Conservation (phyloP, 305 asterid genomes). For the Solanum hybrid region DNA sequence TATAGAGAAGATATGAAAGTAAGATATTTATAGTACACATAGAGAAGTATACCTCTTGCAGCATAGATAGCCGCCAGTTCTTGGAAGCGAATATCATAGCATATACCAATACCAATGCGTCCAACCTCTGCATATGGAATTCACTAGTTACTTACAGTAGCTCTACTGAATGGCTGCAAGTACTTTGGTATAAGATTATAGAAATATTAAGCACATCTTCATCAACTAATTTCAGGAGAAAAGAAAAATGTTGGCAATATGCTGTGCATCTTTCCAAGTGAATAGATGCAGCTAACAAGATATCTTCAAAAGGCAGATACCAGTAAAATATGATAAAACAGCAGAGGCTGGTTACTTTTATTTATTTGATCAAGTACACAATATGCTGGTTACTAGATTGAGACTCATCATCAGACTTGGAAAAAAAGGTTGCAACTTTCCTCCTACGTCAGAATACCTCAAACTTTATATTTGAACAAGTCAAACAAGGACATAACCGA, state of each 20-base stretch:
- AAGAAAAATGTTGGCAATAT: background rate
- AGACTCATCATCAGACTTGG: background rate
- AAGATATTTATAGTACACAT: background rate
- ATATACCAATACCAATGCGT: constrained; percentile 84
- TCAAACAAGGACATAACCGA: background rate
- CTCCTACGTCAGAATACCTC: background rate
- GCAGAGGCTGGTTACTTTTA: background rate
- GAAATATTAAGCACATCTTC: background rate
- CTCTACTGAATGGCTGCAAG: constrained; percentile 8
- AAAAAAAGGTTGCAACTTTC: background rate
- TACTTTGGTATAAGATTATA: background rate
- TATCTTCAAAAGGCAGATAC: background rate
- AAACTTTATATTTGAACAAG: background rate
- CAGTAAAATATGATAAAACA: background rate
- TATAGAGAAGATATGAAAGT: background rate
- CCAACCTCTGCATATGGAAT: constrained; percentile 61
- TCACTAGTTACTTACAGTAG: background rate
- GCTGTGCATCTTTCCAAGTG: background rate
- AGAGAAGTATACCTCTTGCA: constrained; percentile 50
- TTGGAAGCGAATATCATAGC: constrained; percentile 81
- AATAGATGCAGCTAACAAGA: background rate
- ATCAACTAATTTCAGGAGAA: background rate
- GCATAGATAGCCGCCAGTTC: constrained; percentile 86
- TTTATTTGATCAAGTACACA: background rate
- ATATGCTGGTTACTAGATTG: background rate